Conservation (phyloP, 148 eudicot species). For the Rhododendron ovatum region DNA sequence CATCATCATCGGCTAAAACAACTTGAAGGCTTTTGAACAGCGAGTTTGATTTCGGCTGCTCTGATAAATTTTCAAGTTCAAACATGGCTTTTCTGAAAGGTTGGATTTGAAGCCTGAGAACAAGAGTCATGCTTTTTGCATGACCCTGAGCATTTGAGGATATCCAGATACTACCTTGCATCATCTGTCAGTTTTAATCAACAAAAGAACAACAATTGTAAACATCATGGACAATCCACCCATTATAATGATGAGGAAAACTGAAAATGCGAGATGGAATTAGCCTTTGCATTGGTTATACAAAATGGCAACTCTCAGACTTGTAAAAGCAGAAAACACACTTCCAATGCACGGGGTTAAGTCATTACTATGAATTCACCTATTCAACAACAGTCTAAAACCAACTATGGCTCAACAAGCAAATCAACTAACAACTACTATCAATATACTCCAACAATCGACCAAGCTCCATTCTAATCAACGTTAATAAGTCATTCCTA, state of each 20-base stretch:
- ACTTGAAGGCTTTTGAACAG: conserved; percentile 49
- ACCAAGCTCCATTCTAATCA: not conserved
- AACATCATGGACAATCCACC: not conserved
- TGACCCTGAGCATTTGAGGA: conserved; percentile 39
- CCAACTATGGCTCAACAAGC: not conserved
- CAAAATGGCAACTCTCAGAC: not conserved
- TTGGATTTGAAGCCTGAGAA: conserved; percentile 49
- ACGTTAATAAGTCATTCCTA: not conserved
- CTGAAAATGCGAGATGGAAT: not conserved
- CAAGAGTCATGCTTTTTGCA: conserved; percentile 53
- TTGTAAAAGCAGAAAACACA: not conserved
- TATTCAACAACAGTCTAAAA: not conserved
- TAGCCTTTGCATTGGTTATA: not conserved
- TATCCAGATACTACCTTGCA: conserved; percentile 83
- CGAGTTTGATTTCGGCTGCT: conserved; percentile 20
- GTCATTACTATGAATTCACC: not conserved
- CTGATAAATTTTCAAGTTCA: conserved; percentile 25
- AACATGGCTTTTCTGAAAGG: conserved; percentile 17
- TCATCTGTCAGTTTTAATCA: conserved; percentile 38
- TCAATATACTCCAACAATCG: not conserved
- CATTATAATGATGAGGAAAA: not conserved
- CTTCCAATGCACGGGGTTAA: not conserved
- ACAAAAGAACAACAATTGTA: not conserved
- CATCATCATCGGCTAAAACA: conserved; percentile 62
- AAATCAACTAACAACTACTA: not conserved